Evolutionary conservation across 225 moss, liverwort and hornwort species (phyloP).

Genomic region (Physcomitrellopsis africana): DNA sequence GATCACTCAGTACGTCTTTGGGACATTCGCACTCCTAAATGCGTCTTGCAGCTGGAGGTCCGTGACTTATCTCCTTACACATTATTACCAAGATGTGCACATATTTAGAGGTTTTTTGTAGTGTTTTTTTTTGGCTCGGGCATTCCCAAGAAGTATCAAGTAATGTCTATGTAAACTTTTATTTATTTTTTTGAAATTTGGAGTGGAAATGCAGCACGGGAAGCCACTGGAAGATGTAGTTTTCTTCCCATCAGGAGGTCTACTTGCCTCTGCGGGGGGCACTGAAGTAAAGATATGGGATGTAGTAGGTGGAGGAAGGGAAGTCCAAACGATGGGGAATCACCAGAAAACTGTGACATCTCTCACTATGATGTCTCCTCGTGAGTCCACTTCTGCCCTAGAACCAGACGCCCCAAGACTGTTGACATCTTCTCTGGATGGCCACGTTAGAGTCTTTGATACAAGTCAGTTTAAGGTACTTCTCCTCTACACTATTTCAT

Average conservation of each 20-base stretch:
- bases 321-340: slow-evolving; percentile 63
- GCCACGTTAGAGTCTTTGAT: slow-evolving; percentile 90
- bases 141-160: background rate
- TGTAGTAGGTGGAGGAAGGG: slow-evolving; percentile 85
- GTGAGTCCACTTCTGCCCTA: slow-evolving; percentile 40
- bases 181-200: background rate
- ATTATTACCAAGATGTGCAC: background rate
- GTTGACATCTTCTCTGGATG: slow-evolving; percentile 87
- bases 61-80: background rate
- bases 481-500: background rate
- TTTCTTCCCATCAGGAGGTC: slow-evolving; percentile 89
- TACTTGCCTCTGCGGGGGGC: slow-evolving; percentile 87
- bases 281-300: slow-evolving; percentile 92
- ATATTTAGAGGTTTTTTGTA: slow-evolving; percentile 8
- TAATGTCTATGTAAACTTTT: background rate
- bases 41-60: slow-evolving; percentile 75
- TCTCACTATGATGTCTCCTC: slow-evolving; percentile 55
- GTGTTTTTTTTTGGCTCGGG: slow-evolving; percentile 1
- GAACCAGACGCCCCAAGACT: slow-evolving; percentile 59
- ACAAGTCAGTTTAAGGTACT: slow-evolving; percentile 77
- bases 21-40: slow-evolving; percentile 79
- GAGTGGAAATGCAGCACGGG: slow-evolving; percentile 61
- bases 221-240: slow-evolving; percentile 88
- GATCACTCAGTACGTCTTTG: slow-evolving; percentile 96
- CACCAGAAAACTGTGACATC: slow-evolving; percentile 97